phyloP scores from a whole-genome alignment of 257 asterid species.

The Knoxia roxburghii region DNA sequence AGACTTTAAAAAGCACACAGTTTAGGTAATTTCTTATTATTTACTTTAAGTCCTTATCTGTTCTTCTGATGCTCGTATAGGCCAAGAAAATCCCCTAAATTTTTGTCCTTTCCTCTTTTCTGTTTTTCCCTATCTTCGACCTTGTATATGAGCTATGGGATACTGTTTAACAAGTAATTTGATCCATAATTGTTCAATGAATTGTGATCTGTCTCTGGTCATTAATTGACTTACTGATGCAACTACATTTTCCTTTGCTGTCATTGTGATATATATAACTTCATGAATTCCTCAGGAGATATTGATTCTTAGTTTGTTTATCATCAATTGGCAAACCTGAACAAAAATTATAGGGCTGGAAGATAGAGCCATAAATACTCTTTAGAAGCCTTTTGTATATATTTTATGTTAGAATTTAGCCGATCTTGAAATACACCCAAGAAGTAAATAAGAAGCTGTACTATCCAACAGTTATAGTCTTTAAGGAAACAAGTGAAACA shows the following conservation, averaged over 20 bases:
- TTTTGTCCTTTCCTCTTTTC: background rate
- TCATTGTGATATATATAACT: background rate
- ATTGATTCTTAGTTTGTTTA: background rate
- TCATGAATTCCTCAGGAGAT: background rate
- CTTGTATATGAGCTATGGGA: conserved; percentile 39
- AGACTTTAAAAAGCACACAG: conserved; percentile 31
- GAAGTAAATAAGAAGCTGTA: conserved; percentile 1
- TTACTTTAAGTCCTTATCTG: background rate
- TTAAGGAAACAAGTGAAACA: background rate
- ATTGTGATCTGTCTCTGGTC: conserved; percentile 9
- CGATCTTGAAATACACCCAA: background rate
- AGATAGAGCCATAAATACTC: background rate
- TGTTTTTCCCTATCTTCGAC: background rate
- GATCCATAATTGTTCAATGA: conserved; percentile 3
- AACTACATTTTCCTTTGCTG: conserved; percentile 2
- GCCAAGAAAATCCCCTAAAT: conserved; percentile 5
- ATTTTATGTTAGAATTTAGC: background rate
- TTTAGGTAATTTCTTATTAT: conserved; percentile 26
- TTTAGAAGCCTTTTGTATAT: background rate
- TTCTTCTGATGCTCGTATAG: background rate
- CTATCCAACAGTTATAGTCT: background rate
- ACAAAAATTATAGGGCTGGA: background rate
- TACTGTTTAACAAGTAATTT: conserved; percentile 16
- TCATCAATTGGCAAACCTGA: background rate
- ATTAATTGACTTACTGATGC: conserved; percentile 8